Evolutionary conservation across 73 alveolate species (phyloP), one percentile per base, ranked within the genome.

Genomic region (Blepharisma stoltei): DNA sequence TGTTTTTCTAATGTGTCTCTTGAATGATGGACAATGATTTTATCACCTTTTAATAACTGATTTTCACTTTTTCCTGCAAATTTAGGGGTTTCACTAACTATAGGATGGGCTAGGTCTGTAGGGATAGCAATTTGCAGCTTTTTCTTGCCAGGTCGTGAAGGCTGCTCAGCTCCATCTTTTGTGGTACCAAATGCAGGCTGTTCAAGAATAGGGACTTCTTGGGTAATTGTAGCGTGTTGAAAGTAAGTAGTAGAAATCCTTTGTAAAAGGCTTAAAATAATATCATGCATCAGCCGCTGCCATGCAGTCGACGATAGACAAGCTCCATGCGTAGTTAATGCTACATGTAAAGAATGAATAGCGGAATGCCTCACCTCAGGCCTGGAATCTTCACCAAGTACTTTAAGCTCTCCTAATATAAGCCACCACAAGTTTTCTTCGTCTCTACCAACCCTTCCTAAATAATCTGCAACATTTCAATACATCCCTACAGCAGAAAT

Each of bases 401-500:
- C 85, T 66, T 73, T 43, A 20, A 76, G 27, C 50, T 81, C 71
- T 11, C 83, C 89, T 37, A 81, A 52, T 47, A 60, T 60, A n/a
- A 60, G 46, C 47, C 73, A 60, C 73, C 73, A 60, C 14, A 8
- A 14, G 49, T 60, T 38, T 65, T 49, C 43, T 23, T 68, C 79
- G 66, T 79, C 73, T 25, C 38, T 69, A 1, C 67, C 55, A 3
- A 69, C 65, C 43, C 85, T 78, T 23, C 85, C 88, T 6, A 81
- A 75, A 38, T 75, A 82, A 52, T 88, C 95, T 7, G 95, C 87
- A 27, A 88, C 38, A 43, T 81, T 84, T 80, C 89, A 75, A 41
- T 83, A 81, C 91, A 84, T 84, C 1, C 90, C 92, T 2, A 87
- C 87, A 41, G 92, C 80, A 6, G 88, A 71, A 27, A 88, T 45